phyloP scores from a whole-genome alignment of 2,329 filamentous ascomycete species.

The Fusarium torulosum region DNA sequence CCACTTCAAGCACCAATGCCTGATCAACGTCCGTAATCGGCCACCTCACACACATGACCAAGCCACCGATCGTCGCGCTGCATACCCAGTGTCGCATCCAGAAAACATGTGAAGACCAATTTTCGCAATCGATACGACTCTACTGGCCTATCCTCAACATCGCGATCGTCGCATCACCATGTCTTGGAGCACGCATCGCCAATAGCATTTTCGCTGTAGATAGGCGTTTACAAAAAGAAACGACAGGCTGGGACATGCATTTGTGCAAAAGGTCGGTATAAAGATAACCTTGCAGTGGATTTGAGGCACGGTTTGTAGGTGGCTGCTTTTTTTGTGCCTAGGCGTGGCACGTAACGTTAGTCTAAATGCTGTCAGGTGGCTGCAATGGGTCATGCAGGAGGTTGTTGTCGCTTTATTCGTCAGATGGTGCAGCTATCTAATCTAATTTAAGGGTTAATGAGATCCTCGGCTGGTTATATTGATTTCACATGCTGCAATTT shows the following conservation, averaged over 20 bases:
- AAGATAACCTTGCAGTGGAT: conserved; percentile 29
- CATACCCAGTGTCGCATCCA: conserved; percentile 29
- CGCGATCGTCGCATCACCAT: not conserved
- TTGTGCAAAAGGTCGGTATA: not conserved
- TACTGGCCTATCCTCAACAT: not conserved
- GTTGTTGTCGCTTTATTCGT: conserved; percentile 7
- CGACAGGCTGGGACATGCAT: not conserved
- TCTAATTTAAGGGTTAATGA: not conserved
- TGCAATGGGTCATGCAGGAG: conserved; percentile 21
- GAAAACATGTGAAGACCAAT: conserved; percentile 35
- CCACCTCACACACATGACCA: conserved; percentile 27
- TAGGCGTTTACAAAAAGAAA: conserved; percentile 23
- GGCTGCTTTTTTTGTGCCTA: conserved; percentile 32
- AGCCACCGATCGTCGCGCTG: conserved; percentile 38
- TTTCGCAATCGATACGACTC: conserved; percentile 27
- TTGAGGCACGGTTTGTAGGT: conserved; percentile 20
- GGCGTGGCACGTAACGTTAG: conserved; percentile 16
- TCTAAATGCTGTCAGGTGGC: conserved; percentile 17
- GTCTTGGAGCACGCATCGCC: not conserved
- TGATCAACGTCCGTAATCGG: conserved; percentile 12
- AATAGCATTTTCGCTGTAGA: not conserved
- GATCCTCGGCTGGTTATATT: conserved; percentile 17
- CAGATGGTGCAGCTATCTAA: conserved; percentile 15
- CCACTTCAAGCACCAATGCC: not conserved
- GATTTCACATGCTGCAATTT: conserved; percentile 28